Percentiles rank a stretch among this genome's conserved stretches.
These are phyloP conservation scores for Seiridium cupressi DNA, from an alignment of 2,329 filamentous ascomycete species.

Conservation along the genomic window DNA sequence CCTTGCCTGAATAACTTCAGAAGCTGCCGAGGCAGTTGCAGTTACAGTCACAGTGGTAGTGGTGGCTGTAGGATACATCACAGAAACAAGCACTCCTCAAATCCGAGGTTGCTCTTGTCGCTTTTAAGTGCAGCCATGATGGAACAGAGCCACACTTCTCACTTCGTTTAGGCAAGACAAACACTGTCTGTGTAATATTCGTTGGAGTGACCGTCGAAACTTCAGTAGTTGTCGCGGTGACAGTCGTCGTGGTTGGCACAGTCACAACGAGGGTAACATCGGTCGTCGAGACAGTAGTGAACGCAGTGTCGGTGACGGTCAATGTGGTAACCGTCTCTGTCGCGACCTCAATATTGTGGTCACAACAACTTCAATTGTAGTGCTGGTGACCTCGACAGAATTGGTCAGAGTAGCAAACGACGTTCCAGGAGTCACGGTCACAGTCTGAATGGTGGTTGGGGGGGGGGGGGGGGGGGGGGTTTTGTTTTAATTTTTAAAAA, in stretches of 20 bases:
- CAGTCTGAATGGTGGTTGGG: too few relatives aligned
- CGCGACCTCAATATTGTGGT: not conserved
- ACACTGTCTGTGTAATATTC: not conserved
- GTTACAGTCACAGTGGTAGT: not conserved
- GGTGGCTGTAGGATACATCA: not conserved
- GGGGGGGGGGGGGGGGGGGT: too few relatives aligned
- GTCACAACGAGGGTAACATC: not conserved
- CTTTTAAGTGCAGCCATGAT: not conserved
- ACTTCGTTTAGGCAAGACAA: not conserved
- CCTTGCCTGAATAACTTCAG: not conserved
- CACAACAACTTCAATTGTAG: not conserved
- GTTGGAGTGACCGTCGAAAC: not conserved
- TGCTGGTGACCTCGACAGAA: not conserved
- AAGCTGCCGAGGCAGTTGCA: not conserved
- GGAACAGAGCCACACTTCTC: not conserved
- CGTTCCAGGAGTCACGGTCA: not conserved
- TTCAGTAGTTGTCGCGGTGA: not conserved
- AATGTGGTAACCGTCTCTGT: not conserved
- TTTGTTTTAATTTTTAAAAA: too few relatives aligned
- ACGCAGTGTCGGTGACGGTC: not conserved
- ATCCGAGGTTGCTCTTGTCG: not conserved
- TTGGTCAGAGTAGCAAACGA: not conserved
- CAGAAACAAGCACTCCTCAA: not conserved
- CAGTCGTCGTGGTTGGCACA: not conserved
- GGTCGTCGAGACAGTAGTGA: not conserved